Conservation (phyloP, 23 red algal species). For the Gracilariopsis chorda region DNA sequence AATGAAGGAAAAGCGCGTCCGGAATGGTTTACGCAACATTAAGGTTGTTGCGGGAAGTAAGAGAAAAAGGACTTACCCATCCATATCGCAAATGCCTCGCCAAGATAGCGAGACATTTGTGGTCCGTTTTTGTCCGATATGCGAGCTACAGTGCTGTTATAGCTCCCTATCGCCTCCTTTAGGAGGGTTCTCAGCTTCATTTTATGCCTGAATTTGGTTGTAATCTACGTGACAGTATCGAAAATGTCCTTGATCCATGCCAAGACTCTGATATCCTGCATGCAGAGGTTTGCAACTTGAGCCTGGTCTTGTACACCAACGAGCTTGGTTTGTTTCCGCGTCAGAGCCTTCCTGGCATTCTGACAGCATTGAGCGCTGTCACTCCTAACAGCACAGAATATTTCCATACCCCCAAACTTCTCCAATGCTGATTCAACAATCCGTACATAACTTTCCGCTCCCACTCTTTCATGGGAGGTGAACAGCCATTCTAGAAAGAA, state of each 20-base stretch:
- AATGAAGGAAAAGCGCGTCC: neutral
- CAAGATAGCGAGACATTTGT: neutral
- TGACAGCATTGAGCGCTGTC: slow-evolving; percentile 1
- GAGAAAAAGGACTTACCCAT: neutral
- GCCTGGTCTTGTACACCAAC: slow-evolving; percentile 15
- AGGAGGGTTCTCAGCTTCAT: neutral
- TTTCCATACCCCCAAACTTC: neutral
- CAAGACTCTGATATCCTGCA: neutral
- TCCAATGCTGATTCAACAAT: slow-evolving; percentile 19
- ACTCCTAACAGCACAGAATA: slow-evolving; percentile 9
- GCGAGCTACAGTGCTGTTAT: neutral
- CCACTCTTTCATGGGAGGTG: neutral
- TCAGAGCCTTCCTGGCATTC: neutral
- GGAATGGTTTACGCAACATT: too few relatives aligned
- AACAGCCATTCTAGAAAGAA: slow-evolving; percentile 23
- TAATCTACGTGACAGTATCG: neutral
- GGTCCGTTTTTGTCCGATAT: neutral
- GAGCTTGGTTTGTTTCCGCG: neutral
- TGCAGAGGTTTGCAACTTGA: neutral
- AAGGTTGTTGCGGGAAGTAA: too few relatives aligned
- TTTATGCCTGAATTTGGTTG: neutral
- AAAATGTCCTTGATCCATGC: slow-evolving; percentile 1
- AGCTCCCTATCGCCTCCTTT: neutral
- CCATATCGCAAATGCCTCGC: neutral
- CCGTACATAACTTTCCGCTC: slow-evolving; percentile 5